A percentile compares a stretch with the other conserved stretches of the same genome.
Conservation (phyloP, 257 asterid species). For the Avicennia marina region DNA sequence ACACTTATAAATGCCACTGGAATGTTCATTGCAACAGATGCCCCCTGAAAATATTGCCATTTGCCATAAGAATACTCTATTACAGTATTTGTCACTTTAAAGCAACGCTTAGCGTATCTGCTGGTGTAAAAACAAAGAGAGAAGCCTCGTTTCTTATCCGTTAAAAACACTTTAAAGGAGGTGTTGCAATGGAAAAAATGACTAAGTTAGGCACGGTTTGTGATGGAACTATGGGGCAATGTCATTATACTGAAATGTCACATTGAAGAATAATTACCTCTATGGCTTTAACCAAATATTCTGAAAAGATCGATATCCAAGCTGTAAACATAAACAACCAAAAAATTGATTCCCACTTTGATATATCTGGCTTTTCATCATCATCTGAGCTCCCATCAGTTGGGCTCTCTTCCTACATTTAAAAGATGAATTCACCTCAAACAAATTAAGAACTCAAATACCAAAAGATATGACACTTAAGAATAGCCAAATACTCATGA, state of each 20-base stretch:
- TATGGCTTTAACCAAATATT: slow-evolving; percentile 68
- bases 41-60: slow-evolving; percentile 50
- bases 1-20: slow-evolving; percentile 84
- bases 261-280: slow-evolving; percentile 38
- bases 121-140: background rate
- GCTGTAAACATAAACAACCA: slow-evolving; percentile 64
- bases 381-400: slow-evolving; percentile 37
- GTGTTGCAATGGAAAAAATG: background rate
- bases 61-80: slow-evolving; percentile 18
- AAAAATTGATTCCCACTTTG: slow-evolving; percentile 62
- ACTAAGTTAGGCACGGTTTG: too few relatives aligned
- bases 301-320: slow-evolving; percentile 61
- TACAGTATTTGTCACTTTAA: background rate
- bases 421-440: slow-evolving; percentile 13
- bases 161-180: background rate
- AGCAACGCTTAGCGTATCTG: background rate
- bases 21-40: slow-evolving; percentile 68
- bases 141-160: background rate
- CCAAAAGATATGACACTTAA: background rate
- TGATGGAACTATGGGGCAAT: background rate
- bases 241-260: background rate
- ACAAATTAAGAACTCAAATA: slow-evolving; percentile 6
- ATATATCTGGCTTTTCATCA: slow-evolving; percentile 56
- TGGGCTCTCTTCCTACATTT: slow-evolving; percentile 44
- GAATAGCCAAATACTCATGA: too few relatives aligned